Percentiles rank a stretch among this genome's conserved stretches.
Evolutionary conservation across 257 asterid genomes (phyloP).

Genomic region (Gardenia jasminoides): DNA sequence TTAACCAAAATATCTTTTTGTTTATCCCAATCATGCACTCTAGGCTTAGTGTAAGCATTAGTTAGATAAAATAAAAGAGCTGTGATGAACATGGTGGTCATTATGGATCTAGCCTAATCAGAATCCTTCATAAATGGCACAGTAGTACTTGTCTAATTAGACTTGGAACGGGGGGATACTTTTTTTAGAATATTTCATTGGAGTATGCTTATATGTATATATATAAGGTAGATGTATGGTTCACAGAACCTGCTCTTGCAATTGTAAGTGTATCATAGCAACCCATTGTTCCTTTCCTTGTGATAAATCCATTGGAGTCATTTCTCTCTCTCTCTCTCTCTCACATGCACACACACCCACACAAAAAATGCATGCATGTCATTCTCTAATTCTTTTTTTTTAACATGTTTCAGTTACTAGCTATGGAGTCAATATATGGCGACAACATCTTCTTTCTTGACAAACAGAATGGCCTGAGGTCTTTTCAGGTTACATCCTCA

Average conservation of each 20-base stretch:
- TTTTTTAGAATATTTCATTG: not conserved
- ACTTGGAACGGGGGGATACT: not conserved
- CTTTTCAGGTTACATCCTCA: conserved; percentile 58
- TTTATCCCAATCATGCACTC: no score
- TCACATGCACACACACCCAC: no score
- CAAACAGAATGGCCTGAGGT: conserved; percentile 49
- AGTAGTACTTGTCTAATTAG: not conserved
- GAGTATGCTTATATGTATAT: not conserved
- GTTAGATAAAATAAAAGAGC: no score
- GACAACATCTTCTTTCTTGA: conserved; percentile 59
- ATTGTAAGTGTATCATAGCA: not conserved
- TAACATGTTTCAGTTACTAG: conserved; percentile 63
- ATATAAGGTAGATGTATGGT: not conserved
- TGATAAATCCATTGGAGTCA: not conserved
- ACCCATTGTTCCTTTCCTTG: not conserved
- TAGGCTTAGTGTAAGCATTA: no score
- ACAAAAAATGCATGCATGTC: no score
- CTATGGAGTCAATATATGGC: conserved; percentile 79
- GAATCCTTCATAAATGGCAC: no score
- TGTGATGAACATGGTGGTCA: no score
- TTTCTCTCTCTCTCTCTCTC: conserved; percentile 13
- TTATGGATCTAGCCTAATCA: no score
- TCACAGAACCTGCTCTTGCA: not conserved
- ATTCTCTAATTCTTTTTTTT: not conserved
- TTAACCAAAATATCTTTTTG: no score